Conservation (phyloP, 225 moss, liverwort and hornwort species). For the Straminergon stramineum region DNA sequence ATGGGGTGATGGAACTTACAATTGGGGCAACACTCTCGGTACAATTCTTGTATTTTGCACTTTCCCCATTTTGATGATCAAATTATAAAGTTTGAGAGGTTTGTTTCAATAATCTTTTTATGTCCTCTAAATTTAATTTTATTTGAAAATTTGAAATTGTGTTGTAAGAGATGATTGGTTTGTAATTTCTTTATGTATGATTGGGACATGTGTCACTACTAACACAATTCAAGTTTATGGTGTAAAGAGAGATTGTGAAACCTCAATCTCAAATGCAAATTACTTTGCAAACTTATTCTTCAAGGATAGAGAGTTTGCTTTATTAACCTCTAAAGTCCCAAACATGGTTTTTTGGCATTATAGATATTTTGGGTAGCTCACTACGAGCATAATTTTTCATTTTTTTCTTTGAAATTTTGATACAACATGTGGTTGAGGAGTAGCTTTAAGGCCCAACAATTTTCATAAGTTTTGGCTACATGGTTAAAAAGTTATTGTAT, state of each 20-base stretch:
- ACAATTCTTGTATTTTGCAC: background rate
- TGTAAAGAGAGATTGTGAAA: background rate
- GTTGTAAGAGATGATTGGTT: too few relatives aligned
- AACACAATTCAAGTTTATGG: background rate
- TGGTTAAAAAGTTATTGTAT: too few relatives aligned
- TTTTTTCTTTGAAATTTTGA: too few relatives aligned
- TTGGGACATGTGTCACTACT: background rate
- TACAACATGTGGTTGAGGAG: too few relatives aligned
- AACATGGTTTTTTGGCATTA: too few relatives aligned
- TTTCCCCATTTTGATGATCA: background rate
- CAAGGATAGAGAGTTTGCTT: background rate
- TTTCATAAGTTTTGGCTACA: too few relatives aligned
- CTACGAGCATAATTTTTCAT: too few relatives aligned
- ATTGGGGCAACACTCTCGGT: constrained; percentile 37
- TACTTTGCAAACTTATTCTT: background rate
- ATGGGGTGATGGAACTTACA: constrained; percentile 44
- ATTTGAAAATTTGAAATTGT: background rate
- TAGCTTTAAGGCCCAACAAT: too few relatives aligned
- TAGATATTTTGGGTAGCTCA: too few relatives aligned
- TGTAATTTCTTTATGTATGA: background rate
- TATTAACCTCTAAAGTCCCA: too few relatives aligned
- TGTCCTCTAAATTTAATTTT: background rate
- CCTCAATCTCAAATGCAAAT: background rate
- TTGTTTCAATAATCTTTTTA: background rate
- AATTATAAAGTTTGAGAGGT: background rate